Base-by-base conservation (phyloP, 2,329 filamentous ascomycete genomes). In the Alternaria sp. region DNA sequence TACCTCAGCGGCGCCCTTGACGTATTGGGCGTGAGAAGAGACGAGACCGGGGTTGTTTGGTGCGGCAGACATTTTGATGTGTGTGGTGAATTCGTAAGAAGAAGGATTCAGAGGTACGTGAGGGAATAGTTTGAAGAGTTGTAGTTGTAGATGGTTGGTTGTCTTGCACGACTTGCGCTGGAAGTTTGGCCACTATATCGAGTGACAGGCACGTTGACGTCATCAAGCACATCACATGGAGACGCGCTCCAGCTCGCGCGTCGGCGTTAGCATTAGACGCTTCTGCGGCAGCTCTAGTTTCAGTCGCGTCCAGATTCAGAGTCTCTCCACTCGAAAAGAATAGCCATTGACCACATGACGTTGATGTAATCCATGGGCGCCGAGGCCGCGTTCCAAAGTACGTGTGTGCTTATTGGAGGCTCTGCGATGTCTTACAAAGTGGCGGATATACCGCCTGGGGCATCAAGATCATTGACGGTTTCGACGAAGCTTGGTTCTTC, bases 1-100 rank as follows among this genome's bases (percentile, higher is more conserved):
- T 79, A 89, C 90, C 81, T 90, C 88, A 59, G 87, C 85, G 7
- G 87, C 87, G 56, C 90, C 90, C 73, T 91, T 92, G 72, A 88
- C 84, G 72, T 91, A 92, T 73, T 91, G 87, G 30, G 84, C 88
- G 75, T 92, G 90, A 45, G 86, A 85, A 62, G 85, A 83, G 46
- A 91, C 73, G 67, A 92, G 88, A 47, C 88, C 85, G 19, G 89
- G 86, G 63, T 87, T 81, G 63, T 73, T 72, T 60, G 71, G 67
- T 62, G 72, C 69, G 58, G 69, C 67, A 6, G 75, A 74, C 73
- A 74, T 75, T 30, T 57, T 67, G 62, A 13, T 32, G 23, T 55
- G 10, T 58, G 5, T 58, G 36, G 15, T 21, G 7, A 8, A 28
- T 25, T 1, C 6, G 15, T 4, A 3, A n/a, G 11, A 28, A 19